phyloP scores from a whole-genome alignment of 768 basidiomycete species.

The Termitomyces sp. region DNA sequence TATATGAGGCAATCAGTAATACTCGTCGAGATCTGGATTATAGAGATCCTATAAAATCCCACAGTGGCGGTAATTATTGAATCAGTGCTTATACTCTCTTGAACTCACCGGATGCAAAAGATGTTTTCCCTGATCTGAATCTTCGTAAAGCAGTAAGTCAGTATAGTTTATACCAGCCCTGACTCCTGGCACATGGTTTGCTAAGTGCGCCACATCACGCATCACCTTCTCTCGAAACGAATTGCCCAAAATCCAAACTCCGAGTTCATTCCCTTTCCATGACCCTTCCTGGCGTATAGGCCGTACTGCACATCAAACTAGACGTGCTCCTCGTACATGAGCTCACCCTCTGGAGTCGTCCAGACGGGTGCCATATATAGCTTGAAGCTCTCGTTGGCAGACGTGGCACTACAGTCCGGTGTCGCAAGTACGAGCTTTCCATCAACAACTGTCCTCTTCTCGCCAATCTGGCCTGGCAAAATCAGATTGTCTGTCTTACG shows the following conservation, averaged over 20 bases:
- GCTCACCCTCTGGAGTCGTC: slow-evolving; percentile 1
- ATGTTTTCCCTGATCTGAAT: not conserved
- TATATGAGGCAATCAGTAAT: not conserved
- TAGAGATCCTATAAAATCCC: not conserved
- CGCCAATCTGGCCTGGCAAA: not conserved
- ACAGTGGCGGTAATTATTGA: not conserved
- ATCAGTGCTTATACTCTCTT: not conserved
- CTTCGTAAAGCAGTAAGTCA: not conserved
- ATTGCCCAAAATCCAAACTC: slow-evolving; percentile 10
- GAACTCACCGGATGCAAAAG: not conserved
- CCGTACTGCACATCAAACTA: slow-evolving; percentile 7
- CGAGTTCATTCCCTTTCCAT: not conserved
- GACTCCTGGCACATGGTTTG: not conserved
- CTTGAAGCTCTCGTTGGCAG: slow-evolving; percentile 5
- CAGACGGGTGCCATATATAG: slow-evolving; percentile 4
- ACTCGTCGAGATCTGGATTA: not conserved
- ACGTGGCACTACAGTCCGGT: slow-evolving; percentile 3
- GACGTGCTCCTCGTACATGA: slow-evolving; percentile 4
- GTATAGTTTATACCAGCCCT: not conserved
- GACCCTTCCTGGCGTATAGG: slow-evolving; percentile 6
- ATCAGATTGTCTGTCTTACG: not conserved
- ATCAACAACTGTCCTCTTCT: not conserved
- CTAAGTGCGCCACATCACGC: slow-evolving; percentile 5
- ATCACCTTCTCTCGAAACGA: not conserved
- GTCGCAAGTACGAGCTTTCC: not conserved